Conservation (phyloP, 2,329 filamentous ascomycete species). For the Diplocarpon mali region DNA sequence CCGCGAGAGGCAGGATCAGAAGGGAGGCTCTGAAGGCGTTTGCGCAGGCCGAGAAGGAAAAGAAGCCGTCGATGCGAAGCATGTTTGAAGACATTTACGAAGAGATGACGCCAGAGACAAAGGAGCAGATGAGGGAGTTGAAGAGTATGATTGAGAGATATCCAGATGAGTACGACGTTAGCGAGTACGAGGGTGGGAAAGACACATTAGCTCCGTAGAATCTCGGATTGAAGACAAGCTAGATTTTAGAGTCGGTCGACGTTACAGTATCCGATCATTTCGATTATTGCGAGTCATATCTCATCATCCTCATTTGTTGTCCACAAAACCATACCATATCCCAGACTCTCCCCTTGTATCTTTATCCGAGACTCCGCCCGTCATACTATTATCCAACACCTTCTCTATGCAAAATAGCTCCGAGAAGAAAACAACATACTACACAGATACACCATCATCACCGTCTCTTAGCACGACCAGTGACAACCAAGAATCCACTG, state of each 20-base stretch:
- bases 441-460: not conserved
- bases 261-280: not conserved
- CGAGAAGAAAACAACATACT: not conserved
- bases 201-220: constrained; percentile 16
- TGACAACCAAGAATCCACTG: constrained; percentile 57
- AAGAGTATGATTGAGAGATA: constrained; percentile 72
- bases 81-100: constrained; percentile 90
- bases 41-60: constrained; percentile 68
- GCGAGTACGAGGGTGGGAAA: constrained; percentile 60
- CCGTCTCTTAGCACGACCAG: constrained; percentile 36
- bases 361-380: too few species aligned
- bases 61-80: constrained; percentile 58
- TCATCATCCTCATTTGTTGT: not conserved
- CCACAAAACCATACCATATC: too few species aligned
- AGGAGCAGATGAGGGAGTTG: constrained; percentile 65
- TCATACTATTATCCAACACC: too few species aligned
- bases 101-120: constrained; percentile 68
- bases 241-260: not conserved
- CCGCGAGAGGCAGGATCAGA: constrained; percentile 51
- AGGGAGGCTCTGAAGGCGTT: constrained; percentile 79
- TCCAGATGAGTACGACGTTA: constrained; percentile 82
- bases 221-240: not conserved
- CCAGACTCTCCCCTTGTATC: too few species aligned
- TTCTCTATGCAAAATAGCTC: not conserved
- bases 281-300: not conserved